Conservation (phyloP, 75 land plant genomes). For the Pinus albicaulis region DNA sequence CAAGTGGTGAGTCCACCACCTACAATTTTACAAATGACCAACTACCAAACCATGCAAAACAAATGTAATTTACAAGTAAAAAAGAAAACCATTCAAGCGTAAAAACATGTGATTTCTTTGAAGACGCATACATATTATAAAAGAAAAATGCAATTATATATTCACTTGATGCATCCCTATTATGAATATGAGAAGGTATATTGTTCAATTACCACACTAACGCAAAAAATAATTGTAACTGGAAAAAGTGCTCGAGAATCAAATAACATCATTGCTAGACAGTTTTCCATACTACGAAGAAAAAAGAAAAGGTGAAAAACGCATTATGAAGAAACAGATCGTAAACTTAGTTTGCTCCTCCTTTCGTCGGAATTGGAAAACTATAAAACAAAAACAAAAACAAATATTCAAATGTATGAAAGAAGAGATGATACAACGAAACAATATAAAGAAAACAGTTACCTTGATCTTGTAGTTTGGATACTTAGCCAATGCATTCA, state of each 20-base stretch:
- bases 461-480: constrained; percentile 90
- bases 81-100: not conserved
- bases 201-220: not conserved
- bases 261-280: not conserved
- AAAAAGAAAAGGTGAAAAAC: not conserved
- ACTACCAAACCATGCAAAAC: too few relatives aligned
- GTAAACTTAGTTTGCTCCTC: not conserved
- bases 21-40: too few relatives aligned
- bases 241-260: not conserved
- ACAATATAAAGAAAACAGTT: constrained; percentile 2
- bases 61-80: not conserved
- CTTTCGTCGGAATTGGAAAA: not conserved
- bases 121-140: not conserved
- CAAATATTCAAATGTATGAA: not conserved
- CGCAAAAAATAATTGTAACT: not conserved
- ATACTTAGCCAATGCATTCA: constrained; percentile 57
- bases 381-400: not conserved
- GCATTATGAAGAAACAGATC: not conserved
- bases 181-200: not conserved
- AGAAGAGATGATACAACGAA: not conserved
- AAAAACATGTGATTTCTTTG: too few relatives aligned
- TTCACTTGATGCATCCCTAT: not conserved
- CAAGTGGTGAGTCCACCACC: too few relatives aligned
- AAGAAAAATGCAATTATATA: not conserved
- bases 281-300: not conserved